phyloP scores from a whole-genome alignment of 768 basidiomycete species.

The Suillus lakei region DNA sequence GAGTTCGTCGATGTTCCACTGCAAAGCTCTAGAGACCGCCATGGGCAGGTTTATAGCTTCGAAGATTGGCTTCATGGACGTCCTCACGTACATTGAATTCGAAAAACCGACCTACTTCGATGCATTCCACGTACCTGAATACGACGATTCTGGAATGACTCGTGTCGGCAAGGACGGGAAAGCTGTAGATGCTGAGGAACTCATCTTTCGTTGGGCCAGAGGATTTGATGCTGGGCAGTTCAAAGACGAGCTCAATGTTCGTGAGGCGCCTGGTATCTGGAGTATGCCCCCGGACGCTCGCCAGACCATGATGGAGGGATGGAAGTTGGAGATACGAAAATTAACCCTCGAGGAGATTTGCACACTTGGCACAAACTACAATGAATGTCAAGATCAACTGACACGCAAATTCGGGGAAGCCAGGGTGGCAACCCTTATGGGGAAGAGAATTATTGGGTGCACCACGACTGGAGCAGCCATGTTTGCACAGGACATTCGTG shows the following conservation, averaged over 20 bases:
- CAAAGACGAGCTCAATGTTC: conserved; percentile 27
- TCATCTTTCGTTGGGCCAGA: conserved; percentile 51
- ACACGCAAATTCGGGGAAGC: conserved; percentile 41
- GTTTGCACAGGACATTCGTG: conserved; percentile 51
- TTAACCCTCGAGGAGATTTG: conserved; percentile 42
- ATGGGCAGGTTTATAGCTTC: conserved; percentile 36
- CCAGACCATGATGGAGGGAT: conserved; percentile 30
- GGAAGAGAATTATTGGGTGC: conserved; percentile 64
- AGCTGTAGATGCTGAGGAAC: conserved; percentile 40
- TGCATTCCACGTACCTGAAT: conserved; percentile 49
- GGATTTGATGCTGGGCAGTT: conserved; percentile 53
- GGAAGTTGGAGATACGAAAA: conserved; percentile 40
- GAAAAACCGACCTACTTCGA: conserved; percentile 48
- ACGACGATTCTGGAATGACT: conserved; percentile 48
- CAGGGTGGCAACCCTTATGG: conserved; percentile 38
- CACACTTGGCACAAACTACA: conserved; percentile 41
- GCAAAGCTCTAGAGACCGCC: conserved; percentile 25
- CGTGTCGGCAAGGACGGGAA: conserved; percentile 46
- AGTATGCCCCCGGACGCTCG: conserved; percentile 35
- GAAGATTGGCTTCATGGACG: conserved; percentile 27
- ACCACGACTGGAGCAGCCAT: conserved; percentile 76
- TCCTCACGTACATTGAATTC: conserved; percentile 57
- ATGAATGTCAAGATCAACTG: conserved; percentile 42
- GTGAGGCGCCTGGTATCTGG: conserved; percentile 40
- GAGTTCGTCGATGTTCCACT: conserved; percentile 13